Evolutionary conservation across 805 yeast genomes (phyloP).

Genomic region (Starmera caribaea): DNA sequence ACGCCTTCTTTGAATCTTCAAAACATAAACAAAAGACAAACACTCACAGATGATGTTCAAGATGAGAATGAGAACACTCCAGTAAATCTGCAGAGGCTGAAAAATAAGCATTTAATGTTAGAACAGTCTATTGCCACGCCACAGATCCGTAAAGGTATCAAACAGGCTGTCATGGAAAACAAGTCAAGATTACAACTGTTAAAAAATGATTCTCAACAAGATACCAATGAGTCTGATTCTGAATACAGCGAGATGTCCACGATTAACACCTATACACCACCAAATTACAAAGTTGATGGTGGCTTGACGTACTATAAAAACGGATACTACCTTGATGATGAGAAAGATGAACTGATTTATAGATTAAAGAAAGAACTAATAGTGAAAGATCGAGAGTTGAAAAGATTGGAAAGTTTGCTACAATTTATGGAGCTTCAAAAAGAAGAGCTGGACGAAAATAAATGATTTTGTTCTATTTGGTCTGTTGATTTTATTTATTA

Average conservation of each 20-base stretch:
- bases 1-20: slow-evolving; percentile 17
- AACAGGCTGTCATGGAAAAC: slow-evolving; percentile 16
- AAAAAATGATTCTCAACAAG: slow-evolving; percentile 4
- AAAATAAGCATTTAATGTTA: too few relatives aligned
- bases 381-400: slow-evolving; percentile 13
- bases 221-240: slow-evolving; percentile 11
- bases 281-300: slow-evolving; percentile 13
- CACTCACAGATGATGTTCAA: background rate
- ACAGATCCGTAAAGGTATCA: slow-evolving; percentile 16
- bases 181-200: slow-evolving; percentile 15
- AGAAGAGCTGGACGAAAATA: background rate
- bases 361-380: slow-evolving; percentile 13
- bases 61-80: background rate
- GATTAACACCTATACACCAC: slow-evolving; percentile 16
- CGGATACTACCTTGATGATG: slow-evolving; percentile 15
- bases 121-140: slow-evolving; percentile 7
- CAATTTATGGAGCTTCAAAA: slow-evolving; percentile 17
- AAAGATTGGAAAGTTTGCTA: slow-evolving; percentile 10
- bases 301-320: slow-evolving; percentile 16
- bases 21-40: slow-evolving; percentile 13
- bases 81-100: background rate
- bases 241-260: slow-evolving; percentile 19
- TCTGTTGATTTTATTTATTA: too few relatives aligned
- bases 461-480: too few relatives aligned
- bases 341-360: slow-evolving; percentile 12